Base-by-base conservation (phyloP, 2,329 filamentous ascomycete genomes). In the Hypoxylon sp. region DNA sequence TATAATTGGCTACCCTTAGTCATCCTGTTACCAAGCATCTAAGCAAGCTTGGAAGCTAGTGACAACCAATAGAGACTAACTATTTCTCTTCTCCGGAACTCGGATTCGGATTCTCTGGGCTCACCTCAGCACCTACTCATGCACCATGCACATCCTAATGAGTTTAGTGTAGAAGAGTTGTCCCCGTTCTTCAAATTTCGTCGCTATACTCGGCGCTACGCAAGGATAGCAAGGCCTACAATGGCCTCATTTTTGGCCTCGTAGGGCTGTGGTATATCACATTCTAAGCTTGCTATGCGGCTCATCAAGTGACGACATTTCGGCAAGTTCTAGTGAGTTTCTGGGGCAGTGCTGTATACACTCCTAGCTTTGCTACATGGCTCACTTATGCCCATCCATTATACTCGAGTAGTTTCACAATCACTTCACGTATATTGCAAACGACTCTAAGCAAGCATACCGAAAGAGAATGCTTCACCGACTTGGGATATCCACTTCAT, bases 11-110 rank as follows among this genome's bases (percentile, higher is more conserved):
- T 59, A 53, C 16, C 45, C 47, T 69, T 69, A 67, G 63, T 69
- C 61, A 69, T 69, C 67, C 16, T 5, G 63, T 69, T 69, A 69
- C 63, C 63, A 69, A 69, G 63, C 67, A 69, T 41, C 54, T 61
- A 45, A 55, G 47, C 48, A 66, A 48, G 30, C 56, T 16, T 45
- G 39, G 47, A 16, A 39, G 16, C 16, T 41, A 41, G 8, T n/a
- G 23, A 9, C 30, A 12, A 9, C 62, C 53, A 65, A 65, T 61
- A 11, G 14, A 41, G 43, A 21, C 9, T 46, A 54, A 58, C 34
- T 30, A 34, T 57, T 23, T 7, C 39, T 54, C 37, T 56, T 25
- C 60, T 57, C 47, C 14, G 61, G 47, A 66, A 54, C 59, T 65
- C 41, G 61, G 51, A 66, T 59, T 63, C 63, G 63, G 47, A 51